Conservation (phyloP, 352 stramenopile genomes). For the Phytophthora brassicae region DNA sequence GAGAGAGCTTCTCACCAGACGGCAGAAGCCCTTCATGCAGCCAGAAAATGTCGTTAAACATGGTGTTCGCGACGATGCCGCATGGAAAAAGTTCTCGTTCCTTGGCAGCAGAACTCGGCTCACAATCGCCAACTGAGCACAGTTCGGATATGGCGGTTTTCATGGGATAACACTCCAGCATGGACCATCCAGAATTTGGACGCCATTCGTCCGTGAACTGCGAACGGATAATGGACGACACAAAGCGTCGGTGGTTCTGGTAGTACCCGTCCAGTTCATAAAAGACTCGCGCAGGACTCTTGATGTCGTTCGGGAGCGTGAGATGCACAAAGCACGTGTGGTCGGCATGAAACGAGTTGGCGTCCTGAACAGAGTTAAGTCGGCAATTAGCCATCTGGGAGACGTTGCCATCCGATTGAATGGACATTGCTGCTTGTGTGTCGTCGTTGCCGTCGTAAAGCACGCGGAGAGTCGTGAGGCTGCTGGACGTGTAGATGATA, state of each 20-base stretch:
- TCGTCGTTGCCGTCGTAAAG: constrained; percentile 53
- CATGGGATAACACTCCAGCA: constrained; percentile 57
- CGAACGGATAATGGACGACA: constrained; percentile 62
- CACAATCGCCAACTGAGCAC: constrained; percentile 47
- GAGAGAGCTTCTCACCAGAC: constrained; percentile 40
- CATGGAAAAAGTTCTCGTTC: constrained; percentile 64
- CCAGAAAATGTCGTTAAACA: constrained; percentile 89
- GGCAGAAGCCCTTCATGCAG: constrained; percentile 60
- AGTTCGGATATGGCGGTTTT: constrained; percentile 35
- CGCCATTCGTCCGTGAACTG: constrained; percentile 70
- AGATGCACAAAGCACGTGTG: constrained; percentile 74
- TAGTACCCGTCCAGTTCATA: constrained; percentile 70
- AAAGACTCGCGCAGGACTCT: constrained; percentile 44
- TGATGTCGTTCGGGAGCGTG: constrained; percentile 51
- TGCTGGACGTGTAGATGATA: constrained; percentile 50
- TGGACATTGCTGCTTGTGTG: neutral
- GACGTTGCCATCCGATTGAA: constrained; percentile 42
- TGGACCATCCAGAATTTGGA: constrained; percentile 23
- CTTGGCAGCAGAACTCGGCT: constrained; percentile 15
- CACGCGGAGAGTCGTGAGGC: constrained; percentile 58
- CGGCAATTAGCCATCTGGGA: constrained; percentile 52
- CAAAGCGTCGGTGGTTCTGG: constrained; percentile 76
- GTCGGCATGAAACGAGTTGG: constrained; percentile 71
- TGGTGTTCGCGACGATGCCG: constrained; percentile 75
- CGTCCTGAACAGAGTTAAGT: constrained; percentile 34